phyloP scores from a whole-genome alignment of 768 basidiomycete species.

The Hebeloma cylindrosporum region DNA sequence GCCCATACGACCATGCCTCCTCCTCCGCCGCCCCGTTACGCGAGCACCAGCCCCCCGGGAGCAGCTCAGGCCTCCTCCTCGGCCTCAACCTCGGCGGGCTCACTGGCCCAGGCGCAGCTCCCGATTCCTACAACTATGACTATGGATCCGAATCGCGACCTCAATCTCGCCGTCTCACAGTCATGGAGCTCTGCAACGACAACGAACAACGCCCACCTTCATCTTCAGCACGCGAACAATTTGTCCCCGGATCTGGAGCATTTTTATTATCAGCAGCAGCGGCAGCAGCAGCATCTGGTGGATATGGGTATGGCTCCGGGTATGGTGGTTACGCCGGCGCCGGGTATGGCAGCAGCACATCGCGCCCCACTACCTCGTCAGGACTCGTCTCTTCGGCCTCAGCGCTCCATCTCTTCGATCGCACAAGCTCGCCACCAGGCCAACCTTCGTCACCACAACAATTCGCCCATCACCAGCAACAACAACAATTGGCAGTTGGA shows the following conservation, averaged over 20 bases:
- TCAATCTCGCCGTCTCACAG: slow-evolving; percentile 75
- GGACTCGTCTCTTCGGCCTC: slow-evolving; percentile 47
- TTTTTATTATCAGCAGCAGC: slow-evolving; percentile 40
- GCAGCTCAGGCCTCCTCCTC: neutral
- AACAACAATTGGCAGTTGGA: slow-evolving; percentile 4
- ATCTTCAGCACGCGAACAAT: slow-evolving; percentile 13
- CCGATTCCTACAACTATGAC: slow-evolving; percentile 51
- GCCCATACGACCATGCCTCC: slow-evolving; percentile 34
- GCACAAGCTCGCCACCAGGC: slow-evolving; percentile 18
- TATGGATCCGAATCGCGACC: slow-evolving; percentile 76
- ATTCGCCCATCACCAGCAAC: slow-evolving; percentile 13
- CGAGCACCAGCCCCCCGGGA: slow-evolving; percentile 7
- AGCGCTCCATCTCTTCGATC: slow-evolving; percentile 53
- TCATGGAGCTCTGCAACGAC: slow-evolving; percentile 91
- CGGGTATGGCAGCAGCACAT: slow-evolving; percentile 17
- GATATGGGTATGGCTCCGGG: neutral
- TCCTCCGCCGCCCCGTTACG: slow-evolving; percentile 11
- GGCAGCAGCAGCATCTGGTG: slow-evolving; percentile 26
- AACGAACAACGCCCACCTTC: slow-evolving; percentile 11
- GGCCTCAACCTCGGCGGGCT: slow-evolving; percentile 20
- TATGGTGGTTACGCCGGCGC: slow-evolving; percentile 1
- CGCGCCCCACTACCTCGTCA: slow-evolving; percentile 43
- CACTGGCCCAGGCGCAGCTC: slow-evolving; percentile 19
- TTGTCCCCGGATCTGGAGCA: slow-evolving; percentile 29
- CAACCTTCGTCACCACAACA: neutral